Evolutionary conservation across 331 rosid species (phyloP).

Genomic region (Rhamnella rubrinervis): DNA sequence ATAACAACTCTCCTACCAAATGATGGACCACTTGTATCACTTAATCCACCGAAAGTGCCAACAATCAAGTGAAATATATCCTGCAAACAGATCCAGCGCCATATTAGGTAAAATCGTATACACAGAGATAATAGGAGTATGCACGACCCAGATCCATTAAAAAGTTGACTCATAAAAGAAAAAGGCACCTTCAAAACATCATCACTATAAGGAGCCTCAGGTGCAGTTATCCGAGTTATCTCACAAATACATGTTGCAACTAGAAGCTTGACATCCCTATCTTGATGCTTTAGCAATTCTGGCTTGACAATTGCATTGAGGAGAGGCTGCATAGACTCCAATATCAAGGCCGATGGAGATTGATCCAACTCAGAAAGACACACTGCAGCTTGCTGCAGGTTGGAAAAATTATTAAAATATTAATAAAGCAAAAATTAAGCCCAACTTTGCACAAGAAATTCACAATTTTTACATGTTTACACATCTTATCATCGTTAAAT

Average conservation of each 20-base stretch:
- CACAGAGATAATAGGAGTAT: not conserved
- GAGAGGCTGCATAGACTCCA: constrained; percentile 88
- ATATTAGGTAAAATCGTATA: constrained; percentile 30
- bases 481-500: not conserved
- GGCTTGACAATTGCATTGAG: constrained; percentile 77
- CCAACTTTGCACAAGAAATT: constrained; percentile 10
- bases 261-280: constrained; percentile 91
- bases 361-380: constrained; percentile 94
- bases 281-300: constrained; percentile 87
- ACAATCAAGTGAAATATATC: constrained; percentile 84
- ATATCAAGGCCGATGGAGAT: constrained; percentile 64
- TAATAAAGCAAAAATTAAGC: not conserved
- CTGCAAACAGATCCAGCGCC: constrained; percentile 50
- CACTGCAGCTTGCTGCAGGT: constrained; percentile 80
- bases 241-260: constrained; percentile 94
- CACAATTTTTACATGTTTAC: not conserved
- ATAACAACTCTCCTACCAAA: constrained; percentile 92
- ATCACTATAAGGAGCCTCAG: constrained; percentile 94
- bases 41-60: constrained; percentile 79
- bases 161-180: constrained; percentile 14
- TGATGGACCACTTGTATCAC: constrained; percentile 87
- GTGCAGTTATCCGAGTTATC: constrained; percentile 98
- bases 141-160: constrained; percentile 10
- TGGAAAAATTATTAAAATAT: constrained; percentile 10
- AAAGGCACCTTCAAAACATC: constrained; percentile 77